phyloP scores from a whole-genome alignment of 768 basidiomycete genomes.

The Lactarius sanguifluus region DNA sequence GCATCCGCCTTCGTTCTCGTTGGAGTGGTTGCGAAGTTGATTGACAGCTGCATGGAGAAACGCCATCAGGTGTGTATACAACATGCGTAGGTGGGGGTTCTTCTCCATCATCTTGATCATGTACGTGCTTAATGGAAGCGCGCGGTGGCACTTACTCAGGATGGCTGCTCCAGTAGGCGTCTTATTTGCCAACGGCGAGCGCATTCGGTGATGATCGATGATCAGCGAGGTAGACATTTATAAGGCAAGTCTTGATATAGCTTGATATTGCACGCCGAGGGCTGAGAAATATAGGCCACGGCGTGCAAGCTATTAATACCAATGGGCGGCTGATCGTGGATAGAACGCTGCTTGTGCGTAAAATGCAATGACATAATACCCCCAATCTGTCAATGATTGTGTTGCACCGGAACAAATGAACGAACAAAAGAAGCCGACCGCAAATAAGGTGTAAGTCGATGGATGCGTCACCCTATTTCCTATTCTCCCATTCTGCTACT shows the following conservation, averaged over 20 bases:
- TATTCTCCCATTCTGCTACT: no score
- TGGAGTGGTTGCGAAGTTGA: neutral
- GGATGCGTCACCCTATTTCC: no score
- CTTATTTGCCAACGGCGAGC: neutral
- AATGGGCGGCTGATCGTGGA: neutral
- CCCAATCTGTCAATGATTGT: no score
- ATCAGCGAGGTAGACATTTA: neutral
- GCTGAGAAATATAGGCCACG: neutral
- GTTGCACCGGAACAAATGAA: neutral
- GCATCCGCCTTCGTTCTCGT: slow-evolving; percentile 3
- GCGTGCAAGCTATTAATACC: neutral
- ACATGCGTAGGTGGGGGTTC: neutral
- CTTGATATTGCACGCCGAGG: neutral
- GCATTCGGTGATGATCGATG: neutral
- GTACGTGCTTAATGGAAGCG: neutral
- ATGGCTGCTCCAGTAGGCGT: neutral
- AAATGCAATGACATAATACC: neutral
- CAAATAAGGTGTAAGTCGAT: no score
- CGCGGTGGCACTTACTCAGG: neutral
- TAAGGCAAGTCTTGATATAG: neutral
- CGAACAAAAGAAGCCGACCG: neutral
- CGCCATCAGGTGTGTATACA: neutral
- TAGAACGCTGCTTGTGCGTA: neutral
- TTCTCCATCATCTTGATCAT: neutral
- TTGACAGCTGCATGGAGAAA: slow-evolving; percentile 1